phyloP scores from a whole-genome alignment of 305 asterid genomes.

The Solanum chacoense region DNA sequence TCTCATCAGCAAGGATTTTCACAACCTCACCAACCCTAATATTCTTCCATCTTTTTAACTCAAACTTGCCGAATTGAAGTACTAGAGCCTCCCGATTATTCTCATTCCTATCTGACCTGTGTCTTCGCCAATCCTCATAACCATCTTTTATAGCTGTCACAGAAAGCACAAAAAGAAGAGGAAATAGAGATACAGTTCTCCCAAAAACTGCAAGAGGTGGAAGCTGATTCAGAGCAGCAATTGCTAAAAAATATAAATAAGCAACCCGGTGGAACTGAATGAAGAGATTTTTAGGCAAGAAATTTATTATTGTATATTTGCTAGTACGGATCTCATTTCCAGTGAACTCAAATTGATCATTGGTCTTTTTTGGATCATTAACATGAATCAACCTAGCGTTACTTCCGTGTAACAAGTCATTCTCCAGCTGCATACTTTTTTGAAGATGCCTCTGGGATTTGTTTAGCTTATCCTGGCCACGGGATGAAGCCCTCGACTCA shows the following conservation, averaged over 20 bases:
- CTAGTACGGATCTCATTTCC: constrained; percentile 97
- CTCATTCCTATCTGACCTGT: constrained; percentile 96
- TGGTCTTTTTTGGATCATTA: constrained; percentile 71
- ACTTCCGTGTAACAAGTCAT: constrained; percentile 34
- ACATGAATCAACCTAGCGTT: constrained; percentile 71
- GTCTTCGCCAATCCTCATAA: constrained; percentile 99
- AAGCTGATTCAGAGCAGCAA: constrained; percentile 93
- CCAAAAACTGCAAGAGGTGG: constrained; percentile 99
- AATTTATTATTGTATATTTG: constrained; percentile 76
- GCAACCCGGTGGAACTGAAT: constrained; percentile 96
- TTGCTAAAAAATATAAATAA: constrained; percentile 83
- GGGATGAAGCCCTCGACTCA: constrained; percentile 10
- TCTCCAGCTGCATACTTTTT: constrained; percentile 80
- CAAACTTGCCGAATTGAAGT: constrained; percentile 52
- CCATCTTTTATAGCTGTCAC: constrained; percentile 99
- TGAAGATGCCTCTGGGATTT: constrained; percentile 48
- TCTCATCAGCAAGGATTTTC: constrained; percentile 68
- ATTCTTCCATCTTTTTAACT: constrained; percentile 66
- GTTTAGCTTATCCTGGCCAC: constrained; percentile 25
- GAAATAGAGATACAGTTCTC: constrained; percentile 89
- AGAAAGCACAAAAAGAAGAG: constrained; percentile 91
- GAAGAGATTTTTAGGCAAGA: constrained; percentile 90
- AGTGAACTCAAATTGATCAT: constrained; percentile 49
- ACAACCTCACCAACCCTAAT: constrained; percentile 84
- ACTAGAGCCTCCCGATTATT: constrained; percentile 86